Evolutionary conservation across 495 filamentous ascomycete genomes (phyloP), one percentile per base, ranked within the genome.

Genomic region (Annulohypoxylon moriforme): DNA sequence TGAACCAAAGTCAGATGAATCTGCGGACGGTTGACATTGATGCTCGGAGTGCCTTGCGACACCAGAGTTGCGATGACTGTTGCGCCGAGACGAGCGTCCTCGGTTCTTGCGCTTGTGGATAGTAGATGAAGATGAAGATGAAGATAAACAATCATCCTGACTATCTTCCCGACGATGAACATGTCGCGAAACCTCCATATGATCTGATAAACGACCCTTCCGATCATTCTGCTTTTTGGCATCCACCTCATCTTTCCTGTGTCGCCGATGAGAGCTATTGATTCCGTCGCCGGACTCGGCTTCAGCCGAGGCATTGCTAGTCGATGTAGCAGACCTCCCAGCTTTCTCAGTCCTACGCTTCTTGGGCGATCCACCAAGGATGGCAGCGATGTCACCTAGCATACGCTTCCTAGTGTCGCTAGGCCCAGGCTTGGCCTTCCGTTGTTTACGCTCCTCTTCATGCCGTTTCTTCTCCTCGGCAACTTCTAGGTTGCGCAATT

Each of bases 1-100:
- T 2, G 93, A 91, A 74, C 97, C 93, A 0, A 93, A 94, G 31
- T 92, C 90, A 29, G 79, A 76, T 5, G 76, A 71, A 1, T 80
- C 75, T 11, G 63, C 53, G 7, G 24, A 52, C 6, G 14, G 3
- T 14, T 64, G 69, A 16, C 27, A 10, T 24, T 57, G 13, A 9
- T 38, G 36, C 20, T 67, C 20, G 58, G 27, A 20, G 69, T 68
- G 27, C 29, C 49, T 70, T 25, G 62, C 49, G 50, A 22, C 59
- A 1, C 57, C 58, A 22, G 56, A 55, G 25, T 22, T 67, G 13
- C 25, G 68, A 14, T 60, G 29, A 11, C 66, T 65, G 52, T 59
- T 29, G 70, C 42, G 73, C 71, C 53, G 79, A 11, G 76, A 31
- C 70, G 79, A 66, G 75, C 76, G 69, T 72, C 74, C 31, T 78